Percentiles rank a stretch among this genome's conserved stretches.
Evolutionary conservation across 176 grass and related monocot species (phyloP).

Genomic region (Rhipidocladum racemiflorum): DNA sequence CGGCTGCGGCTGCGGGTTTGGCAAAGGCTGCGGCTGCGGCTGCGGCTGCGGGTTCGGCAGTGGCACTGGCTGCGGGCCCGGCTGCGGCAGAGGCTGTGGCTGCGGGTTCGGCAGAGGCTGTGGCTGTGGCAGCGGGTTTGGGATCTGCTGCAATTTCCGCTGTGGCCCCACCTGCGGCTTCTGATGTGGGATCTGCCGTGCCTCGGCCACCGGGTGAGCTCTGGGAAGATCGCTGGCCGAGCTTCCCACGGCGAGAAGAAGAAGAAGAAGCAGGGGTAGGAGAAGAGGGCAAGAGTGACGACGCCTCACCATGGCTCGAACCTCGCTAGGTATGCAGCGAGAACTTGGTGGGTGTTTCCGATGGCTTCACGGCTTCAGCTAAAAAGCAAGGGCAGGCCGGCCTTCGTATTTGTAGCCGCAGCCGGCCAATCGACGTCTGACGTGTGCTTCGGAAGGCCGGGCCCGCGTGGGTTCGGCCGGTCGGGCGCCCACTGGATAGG

Average conservation of each 20-base stretch:
- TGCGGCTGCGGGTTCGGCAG: neutral
- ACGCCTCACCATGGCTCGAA: constrained; percentile 11
- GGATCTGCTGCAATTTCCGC: neutral
- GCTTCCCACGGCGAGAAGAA: neutral
- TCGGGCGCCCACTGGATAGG: neutral
- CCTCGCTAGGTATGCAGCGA: neutral
- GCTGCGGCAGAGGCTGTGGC: neutral
- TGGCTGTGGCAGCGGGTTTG: neutral
- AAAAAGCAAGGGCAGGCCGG: no score
- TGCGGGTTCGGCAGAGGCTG: neutral
- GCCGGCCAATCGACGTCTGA: neutral
- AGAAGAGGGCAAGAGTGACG: neutral
- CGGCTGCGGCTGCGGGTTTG: neutral
- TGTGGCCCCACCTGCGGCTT: neutral
- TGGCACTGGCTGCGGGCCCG: accelerated
- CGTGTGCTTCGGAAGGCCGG: neutral
- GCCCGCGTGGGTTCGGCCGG: neutral
- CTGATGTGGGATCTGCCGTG: neutral
- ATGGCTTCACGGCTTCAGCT: neutral
- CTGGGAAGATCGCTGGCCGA: neutral
- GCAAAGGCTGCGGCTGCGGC: neutral
- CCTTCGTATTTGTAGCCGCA: neutral
- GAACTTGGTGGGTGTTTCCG: neutral
- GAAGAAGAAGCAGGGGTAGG: neutral
- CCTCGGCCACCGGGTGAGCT: neutral